Evolutionary conservation across 352 stramenopile genomes (phyloP).

Genomic region (Phytophthora podocarpi): DNA sequence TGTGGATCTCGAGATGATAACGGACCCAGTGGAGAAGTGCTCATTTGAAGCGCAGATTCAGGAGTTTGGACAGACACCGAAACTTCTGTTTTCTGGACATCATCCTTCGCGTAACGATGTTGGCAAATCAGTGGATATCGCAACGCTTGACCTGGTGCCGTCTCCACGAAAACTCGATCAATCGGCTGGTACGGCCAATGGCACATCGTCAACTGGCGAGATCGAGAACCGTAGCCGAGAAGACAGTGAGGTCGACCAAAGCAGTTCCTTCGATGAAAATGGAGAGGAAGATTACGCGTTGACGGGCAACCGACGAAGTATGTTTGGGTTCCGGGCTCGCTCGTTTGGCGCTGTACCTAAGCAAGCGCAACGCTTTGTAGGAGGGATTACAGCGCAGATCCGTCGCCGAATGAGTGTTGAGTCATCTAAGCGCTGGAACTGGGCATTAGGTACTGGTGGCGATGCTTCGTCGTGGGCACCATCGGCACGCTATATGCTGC

Average conservation of each 20-base stretch:
- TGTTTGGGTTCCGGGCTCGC: constrained; percentile 75
- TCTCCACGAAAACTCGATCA: constrained; percentile 40
- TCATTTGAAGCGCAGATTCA: constrained; percentile 95
- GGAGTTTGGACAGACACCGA: constrained; percentile 92
- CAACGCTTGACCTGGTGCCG: constrained; percentile 44
- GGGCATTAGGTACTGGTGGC: constrained; percentile 56
- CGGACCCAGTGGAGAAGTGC: constrained; percentile 92
- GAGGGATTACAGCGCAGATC: constrained; percentile 78
- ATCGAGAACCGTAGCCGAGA: constrained; percentile 27
- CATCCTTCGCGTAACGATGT: constrained; percentile 76
- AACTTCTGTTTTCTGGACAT: constrained; percentile 66
- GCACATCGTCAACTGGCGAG: constrained; percentile 15
- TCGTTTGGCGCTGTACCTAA: constrained; percentile 69
- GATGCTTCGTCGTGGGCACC: constrained; percentile 67
- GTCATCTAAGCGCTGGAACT: constrained; percentile 69
- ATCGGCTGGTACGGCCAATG: constrained; percentile 23
- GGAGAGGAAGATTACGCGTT: constrained; percentile 29
- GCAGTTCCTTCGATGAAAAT: constrained; percentile 31
- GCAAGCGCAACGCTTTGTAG: constrained; percentile 76
- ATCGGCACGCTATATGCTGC: constrained; percentile 69
- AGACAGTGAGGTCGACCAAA: constrained; percentile 17
- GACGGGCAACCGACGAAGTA: constrained; percentile 44
- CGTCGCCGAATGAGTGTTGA: constrained; percentile 77
- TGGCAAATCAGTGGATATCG: constrained; percentile 58
- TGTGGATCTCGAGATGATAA: constrained; percentile 85